Conservation (phyloP, 163 green algal species). For the Chlorella variabilis region DNA sequence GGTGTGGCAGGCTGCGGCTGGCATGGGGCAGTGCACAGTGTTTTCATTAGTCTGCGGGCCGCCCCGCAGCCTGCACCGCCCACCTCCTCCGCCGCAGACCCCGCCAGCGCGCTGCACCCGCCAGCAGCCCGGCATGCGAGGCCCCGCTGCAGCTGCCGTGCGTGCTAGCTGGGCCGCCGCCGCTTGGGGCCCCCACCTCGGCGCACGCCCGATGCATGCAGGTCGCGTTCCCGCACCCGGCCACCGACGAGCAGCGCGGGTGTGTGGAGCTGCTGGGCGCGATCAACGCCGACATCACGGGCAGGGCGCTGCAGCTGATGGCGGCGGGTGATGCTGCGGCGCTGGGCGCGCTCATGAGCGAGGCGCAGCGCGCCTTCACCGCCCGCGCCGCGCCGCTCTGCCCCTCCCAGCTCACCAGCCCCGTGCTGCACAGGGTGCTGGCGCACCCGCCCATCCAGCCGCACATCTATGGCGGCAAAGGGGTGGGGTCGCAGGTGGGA, state of each 20-base stretch:
- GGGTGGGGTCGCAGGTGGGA: conserved; percentile 66
- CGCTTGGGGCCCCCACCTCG: too few relatives aligned
- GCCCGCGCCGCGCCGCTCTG: conserved; percentile 61
- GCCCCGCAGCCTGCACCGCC: too few relatives aligned
- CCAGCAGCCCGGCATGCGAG: too few relatives aligned
- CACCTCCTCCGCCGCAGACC: too few relatives aligned
- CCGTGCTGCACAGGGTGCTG: conserved; percentile 66
- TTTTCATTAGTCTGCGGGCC: too few relatives aligned
- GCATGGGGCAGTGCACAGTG: too few relatives aligned
- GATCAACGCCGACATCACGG: conserved; percentile 54
- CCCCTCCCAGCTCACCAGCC: conserved; percentile 69
- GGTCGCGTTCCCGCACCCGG: conserved; percentile 57
- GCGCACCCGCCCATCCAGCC: conserved; percentile 48
- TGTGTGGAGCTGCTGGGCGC: conserved; percentile 66
- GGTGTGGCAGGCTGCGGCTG: too few relatives aligned
- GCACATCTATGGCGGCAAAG: conserved; percentile 74
- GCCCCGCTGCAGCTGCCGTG: too few relatives aligned
- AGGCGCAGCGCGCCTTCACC: conserved; percentile 61
- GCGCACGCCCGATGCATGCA: conserved; percentile 15
- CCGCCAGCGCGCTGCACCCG: too few relatives aligned
- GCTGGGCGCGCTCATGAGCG: conserved; percentile 27
- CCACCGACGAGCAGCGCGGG: conserved; percentile 37
- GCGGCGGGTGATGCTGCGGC: conserved; percentile 40
- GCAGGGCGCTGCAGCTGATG: conserved; percentile 54
- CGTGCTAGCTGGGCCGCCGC: too few relatives aligned